Base-by-base conservation (phyloP, 208 protist species). In the Vickermania spadyakhi region DNA sequence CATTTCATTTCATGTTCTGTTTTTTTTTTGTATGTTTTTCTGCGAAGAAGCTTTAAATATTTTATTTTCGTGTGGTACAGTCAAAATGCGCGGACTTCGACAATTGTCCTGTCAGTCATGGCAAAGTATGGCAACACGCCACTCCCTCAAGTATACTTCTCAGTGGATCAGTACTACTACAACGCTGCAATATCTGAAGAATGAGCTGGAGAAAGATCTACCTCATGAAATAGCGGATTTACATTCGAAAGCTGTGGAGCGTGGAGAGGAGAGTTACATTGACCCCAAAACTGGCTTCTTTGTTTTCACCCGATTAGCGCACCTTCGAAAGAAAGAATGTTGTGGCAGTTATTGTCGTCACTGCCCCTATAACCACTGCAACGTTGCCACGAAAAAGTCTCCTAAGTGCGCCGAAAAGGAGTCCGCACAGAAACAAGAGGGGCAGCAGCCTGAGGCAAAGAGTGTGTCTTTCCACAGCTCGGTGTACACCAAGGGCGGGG, bases 401-500 rank as follows among this genome's bases (percentile, higher is more conserved):
- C 18, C 23, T 29, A 18, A 18, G 18, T 13, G 11, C n/a, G 51
- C 5, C 21, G 27, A 13, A 3, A 31, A 26, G n/a, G 30, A 7
- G 7, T 4, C 60, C 11, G 30, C 36, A 53, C 4, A 73, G 60
- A 59, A 59, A 28, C 55, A 14, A 7, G 18, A 18, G 11, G 21
- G 7, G 11, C 21, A 11, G 51, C n/a, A 11, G 11, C n/a, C 51
- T 18, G 51, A 23, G 11, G 51, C 13, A 5, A 28, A 11, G 5
- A 5, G 7, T 11, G 18, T 50, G 28, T 18, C 36, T 45, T 7
- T 18, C 11, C 69, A 68, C 58, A 80, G 74, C 49, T 53, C 52
- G 14, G 71, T 87, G 1, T 85, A 84, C 68, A 87, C 83, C 3
- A 71, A 77, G 31, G 75, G 65, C 22, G 77, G 83, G 45, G 83